Percentiles rank a stretch among this genome's conserved stretches.
Evolutionary conservation across 83 land plant genomes (phyloP).

Genomic region (Picea abies): DNA sequence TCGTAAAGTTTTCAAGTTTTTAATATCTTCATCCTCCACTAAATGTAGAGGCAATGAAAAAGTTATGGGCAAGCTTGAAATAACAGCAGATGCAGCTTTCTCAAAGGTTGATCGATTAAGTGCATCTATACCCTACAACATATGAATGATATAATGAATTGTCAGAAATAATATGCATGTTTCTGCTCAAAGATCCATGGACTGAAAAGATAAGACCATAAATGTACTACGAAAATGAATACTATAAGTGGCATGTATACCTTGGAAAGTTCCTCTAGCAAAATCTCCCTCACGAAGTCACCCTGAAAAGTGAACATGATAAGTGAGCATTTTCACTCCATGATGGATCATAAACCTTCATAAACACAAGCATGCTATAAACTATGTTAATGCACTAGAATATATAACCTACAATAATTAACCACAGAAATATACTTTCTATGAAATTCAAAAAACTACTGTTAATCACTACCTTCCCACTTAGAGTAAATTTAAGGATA

Average conservation of each 20-base stretch:
- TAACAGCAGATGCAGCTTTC: conserved; percentile 30
- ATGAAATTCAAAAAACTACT: not conserved
- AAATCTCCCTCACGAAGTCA: conserved; percentile 79
- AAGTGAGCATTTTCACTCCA: not conserved
- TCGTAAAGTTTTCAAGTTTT: conserved; percentile 62
- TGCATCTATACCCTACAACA: conserved; percentile 89
- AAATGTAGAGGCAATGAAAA: conserved; percentile 23
- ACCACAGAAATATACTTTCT: not conserved
- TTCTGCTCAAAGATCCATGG: not conserved
- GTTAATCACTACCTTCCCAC: conserved; percentile 41
- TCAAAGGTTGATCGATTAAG: conserved; percentile 68
- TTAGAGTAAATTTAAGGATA: conserved; percentile 49
- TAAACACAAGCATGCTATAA: not conserved
- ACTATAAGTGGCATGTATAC: conserved; percentile 26
- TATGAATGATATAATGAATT: not conserved
- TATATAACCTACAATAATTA: not conserved
- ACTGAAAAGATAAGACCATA: not conserved
- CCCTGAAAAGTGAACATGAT: conserved; percentile 55
- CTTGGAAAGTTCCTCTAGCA: conserved; percentile 88
- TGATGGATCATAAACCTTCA: not conserved
- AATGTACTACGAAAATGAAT: not conserved
- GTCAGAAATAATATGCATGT: not conserved
- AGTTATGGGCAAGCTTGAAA: conserved; percentile 46
- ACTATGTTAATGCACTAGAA: not conserved
- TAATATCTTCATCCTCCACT: conserved; percentile 70